Evolutionary conservation across 2,329 filamentous ascomycete genomes (phyloP), one percentile per base, ranked within the genome.

Genomic region (Colletotrichum somersetense): DNA sequence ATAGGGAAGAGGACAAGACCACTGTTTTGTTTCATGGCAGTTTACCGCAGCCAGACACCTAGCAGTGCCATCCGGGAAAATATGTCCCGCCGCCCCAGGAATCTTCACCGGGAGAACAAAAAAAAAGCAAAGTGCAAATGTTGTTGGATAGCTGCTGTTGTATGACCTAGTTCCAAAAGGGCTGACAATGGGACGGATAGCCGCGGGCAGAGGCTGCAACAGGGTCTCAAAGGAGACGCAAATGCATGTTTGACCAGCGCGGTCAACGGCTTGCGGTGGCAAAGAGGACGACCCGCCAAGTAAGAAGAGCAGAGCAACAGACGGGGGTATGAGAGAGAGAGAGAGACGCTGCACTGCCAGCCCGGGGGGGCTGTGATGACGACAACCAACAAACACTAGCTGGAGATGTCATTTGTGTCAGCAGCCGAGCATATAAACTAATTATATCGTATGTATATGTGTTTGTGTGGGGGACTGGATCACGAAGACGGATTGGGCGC

Each of bases 151-250:
- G 46, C 66, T 46, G 59, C 69, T 40, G 46, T 26, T 58, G 44
- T 48, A 48, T 64, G 69, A 63, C 55, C 14, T 44, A n/a, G 59
- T 40, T 38, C 66, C 66, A 33, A 59, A 44, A 55, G 44, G 20
- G 44, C 18, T 46, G 58, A 33, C 64, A 53, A 46, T 61, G 66
- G 64, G 58, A 69, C 59, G 66, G 66, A n/a, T 59, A 23, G 44
- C 66, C 61, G 55, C 69, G 64, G 65, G 58, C 46, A 23, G 59
- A 72, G 58, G 59, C 59, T 72, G 69, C 69, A 68, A 69, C 20
- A 40, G 23, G 38, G 40, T 53, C 66, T 72, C 59, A 57, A 72
- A 59, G 18, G 20, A 38, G 69, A 69, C 52, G 23, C 53, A 69
- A 23, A 69, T 55, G 65, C 69, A 69, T 53, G 56, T 58, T 68